phyloP scores from a whole-genome alignment of 2,329 filamentous ascomycete species.

The Lasiodiplodia citricola region DNA sequence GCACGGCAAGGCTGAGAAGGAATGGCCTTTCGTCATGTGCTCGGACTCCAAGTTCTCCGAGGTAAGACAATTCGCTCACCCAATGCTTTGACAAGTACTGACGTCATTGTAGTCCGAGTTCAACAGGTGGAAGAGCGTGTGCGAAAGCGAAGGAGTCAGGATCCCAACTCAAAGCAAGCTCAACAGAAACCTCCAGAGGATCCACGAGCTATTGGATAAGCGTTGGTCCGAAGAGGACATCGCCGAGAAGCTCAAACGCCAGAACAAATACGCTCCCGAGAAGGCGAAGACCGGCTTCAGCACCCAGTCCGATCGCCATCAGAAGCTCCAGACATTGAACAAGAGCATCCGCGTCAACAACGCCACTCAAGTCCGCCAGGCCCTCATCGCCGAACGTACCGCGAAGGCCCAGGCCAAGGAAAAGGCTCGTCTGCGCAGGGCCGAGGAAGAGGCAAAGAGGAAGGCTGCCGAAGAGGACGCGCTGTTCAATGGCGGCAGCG shows the following conservation, averaged over 20 bases:
- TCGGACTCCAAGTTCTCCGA: conserved; percentile 87
- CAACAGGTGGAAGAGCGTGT: conserved; percentile 79
- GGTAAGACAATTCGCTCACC: conserved; percentile 51
- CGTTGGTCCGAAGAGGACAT: conserved; percentile 84
- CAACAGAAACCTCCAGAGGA: conserved; percentile 75
- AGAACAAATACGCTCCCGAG: conserved; percentile 61
- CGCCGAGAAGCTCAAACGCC: conserved; percentile 74
- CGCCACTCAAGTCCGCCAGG: conserved; percentile 86
- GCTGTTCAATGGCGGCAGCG: conserved; percentile 52
- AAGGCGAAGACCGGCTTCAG: conserved; percentile 67
- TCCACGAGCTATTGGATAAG: conserved; percentile 79
- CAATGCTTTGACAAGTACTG: conserved; percentile 10
- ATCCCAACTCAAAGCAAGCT: conserved; percentile 76
- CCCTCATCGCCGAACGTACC: conserved; percentile 76
- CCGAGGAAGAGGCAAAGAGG: conserved; percentile 60
- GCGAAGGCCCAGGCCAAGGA: conserved; percentile 44
- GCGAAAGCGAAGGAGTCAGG: conserved; percentile 67
- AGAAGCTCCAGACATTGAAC: conserved; percentile 83
- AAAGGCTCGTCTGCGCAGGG: conserved; percentile 41
- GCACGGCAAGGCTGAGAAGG: conserved; percentile 80
- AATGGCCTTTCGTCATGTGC: conserved; percentile 89
- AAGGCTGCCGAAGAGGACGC: conserved; percentile 48
- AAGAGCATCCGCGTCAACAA: conserved; percentile 82
- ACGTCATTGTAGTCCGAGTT: conserved; percentile 67
- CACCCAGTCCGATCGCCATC: conserved; percentile 63